These are phyloP conservation scores for Fistulinella prunicolor DNA, from an alignment of 768 basidiomycete species.

Conservation along the genomic window DNA sequence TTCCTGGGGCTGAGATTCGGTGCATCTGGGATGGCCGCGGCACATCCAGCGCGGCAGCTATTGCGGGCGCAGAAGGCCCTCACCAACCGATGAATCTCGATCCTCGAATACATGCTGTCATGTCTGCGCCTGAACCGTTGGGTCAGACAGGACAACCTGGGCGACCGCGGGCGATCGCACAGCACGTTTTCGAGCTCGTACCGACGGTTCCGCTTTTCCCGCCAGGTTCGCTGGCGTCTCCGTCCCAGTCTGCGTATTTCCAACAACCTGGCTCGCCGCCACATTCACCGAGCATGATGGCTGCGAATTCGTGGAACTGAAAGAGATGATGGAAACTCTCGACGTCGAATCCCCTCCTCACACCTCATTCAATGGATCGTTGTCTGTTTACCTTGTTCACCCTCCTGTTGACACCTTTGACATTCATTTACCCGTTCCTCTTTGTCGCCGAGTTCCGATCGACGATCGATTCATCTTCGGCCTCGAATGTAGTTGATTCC, in stretches of 20 bases:
- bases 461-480: background rate
- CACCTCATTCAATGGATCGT: background rate
- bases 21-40: constrained; percentile 90
- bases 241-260: constrained; percentile 51
- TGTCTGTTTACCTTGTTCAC: background rate
- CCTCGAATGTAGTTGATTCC: background rate
- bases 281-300: constrained; percentile 47
- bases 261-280: constrained; percentile 53
- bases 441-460: background rate
- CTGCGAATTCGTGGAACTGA: constrained; percentile 23
- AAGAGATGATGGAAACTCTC: background rate
- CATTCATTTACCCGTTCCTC: background rate
- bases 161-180: constrained; percentile 51
- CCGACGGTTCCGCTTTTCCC: constrained; percentile 38
- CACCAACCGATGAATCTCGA: constrained; percentile 58
- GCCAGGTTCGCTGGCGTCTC: constrained; percentile 49
- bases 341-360: background rate
- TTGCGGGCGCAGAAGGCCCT: constrained; percentile 33
- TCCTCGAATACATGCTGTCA: constrained; percentile 83
- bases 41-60: constrained; percentile 24
- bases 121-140: constrained; percentile 52
- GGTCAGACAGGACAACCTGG: constrained; percentile 38
- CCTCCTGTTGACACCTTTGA: too few species aligned
- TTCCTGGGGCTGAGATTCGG: constrained; percentile 75
- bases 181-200: constrained; percentile 76